Percentiles rank a stretch among this genome's conserved stretches.
Conservation (phyloP, 2,329 filamentous ascomycete species). For the Curvularia verruculosa region DNA sequence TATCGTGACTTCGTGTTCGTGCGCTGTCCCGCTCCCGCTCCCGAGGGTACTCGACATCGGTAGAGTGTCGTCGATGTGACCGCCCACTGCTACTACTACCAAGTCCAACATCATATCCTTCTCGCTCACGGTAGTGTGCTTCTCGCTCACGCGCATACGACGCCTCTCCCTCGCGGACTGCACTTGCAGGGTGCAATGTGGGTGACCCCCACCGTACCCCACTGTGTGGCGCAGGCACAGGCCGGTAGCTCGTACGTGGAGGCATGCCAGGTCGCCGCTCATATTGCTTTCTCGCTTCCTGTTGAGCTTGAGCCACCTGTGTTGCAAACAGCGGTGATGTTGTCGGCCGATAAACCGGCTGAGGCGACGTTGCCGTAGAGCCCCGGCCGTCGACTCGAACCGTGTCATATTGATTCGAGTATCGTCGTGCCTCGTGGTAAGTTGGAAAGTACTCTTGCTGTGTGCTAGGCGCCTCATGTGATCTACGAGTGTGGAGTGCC, state of each 20-base stretch:
- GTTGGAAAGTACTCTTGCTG: constrained; percentile 49
- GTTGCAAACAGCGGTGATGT: constrained; percentile 56
- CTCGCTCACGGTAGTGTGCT: constrained; percentile 18
- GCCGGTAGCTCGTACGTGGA: constrained; percentile 33
- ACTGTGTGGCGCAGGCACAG: constrained; percentile 19
- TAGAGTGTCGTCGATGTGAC: constrained; percentile 31
- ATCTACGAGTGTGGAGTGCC: constrained; percentile 49
- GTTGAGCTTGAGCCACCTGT: constrained; percentile 50
- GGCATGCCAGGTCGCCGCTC: constrained; percentile 38
- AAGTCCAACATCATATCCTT: constrained; percentile 16
- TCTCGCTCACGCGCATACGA: constrained; percentile 28
- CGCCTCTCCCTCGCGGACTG: constrained; percentile 31
- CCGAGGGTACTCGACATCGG: constrained; percentile 34
- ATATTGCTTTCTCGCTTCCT: constrained; percentile 35
- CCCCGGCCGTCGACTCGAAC: constrained; percentile 23
- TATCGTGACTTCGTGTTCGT: constrained; percentile 38
- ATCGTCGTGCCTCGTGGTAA: constrained; percentile 39
- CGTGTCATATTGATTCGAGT: constrained; percentile 32
- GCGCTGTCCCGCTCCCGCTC: constrained; percentile 27
- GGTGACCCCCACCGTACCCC: constrained; percentile 34
- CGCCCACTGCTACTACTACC: constrained; percentile 18
- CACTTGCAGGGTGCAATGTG: constrained; percentile 21
- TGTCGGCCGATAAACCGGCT: constrained; percentile 52
- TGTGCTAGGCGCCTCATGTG: constrained; percentile 51
- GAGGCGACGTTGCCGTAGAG: constrained; percentile 27